Percentiles rank a stretch among this genome's conserved stretches.
phyloP scores from a whole-genome alignment of 2,329 filamentous ascomycete species.

The Alternaria burnsii region DNA sequence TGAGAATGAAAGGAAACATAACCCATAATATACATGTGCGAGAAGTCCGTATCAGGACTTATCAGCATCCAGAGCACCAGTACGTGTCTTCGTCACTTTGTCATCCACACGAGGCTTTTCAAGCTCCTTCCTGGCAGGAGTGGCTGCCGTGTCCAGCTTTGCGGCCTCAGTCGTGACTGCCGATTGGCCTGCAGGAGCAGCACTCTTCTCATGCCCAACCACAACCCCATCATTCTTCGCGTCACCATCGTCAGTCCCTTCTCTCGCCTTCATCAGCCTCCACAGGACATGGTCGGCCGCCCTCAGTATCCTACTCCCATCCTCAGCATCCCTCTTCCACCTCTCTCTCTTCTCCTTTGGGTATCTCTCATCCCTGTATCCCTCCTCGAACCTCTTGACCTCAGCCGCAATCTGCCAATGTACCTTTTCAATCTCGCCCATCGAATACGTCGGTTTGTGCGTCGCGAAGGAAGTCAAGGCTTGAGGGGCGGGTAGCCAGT shows the following conservation, averaged over 20 bases:
- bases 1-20: not conserved
- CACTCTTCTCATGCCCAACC: not conserved
- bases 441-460: constrained; percentile 28
- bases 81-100: not conserved
- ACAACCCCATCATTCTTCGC: not conserved
- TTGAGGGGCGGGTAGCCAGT: constrained; percentile 25
- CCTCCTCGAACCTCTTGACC: constrained; percentile 30
- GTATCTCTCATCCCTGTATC: constrained; percentile 8
- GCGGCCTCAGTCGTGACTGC: not conserved
- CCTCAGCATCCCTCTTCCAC: constrained; percentile 32
- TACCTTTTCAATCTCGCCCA: constrained; percentile 31
- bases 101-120: constrained; percentile 1
- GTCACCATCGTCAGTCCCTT: not conserved
- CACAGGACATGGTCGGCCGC: constrained; percentile 28
- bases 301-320: constrained; percentile 30
- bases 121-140: not conserved
- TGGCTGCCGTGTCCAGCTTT: not conserved
- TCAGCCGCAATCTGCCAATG: constrained; percentile 25
- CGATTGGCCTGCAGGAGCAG: not conserved
- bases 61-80: constrained; percentile 1
- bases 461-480: constrained; percentile 6
- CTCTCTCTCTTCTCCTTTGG: constrained; percentile 23
- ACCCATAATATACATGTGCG: not conserved
- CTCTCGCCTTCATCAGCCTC: constrained; percentile 16
- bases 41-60: not conserved